These are phyloP conservation scores for Apiospora phragmitis DNA, from an alignment of 2,329 filamentous ascomycete species.

Conservation along the genomic window DNA sequence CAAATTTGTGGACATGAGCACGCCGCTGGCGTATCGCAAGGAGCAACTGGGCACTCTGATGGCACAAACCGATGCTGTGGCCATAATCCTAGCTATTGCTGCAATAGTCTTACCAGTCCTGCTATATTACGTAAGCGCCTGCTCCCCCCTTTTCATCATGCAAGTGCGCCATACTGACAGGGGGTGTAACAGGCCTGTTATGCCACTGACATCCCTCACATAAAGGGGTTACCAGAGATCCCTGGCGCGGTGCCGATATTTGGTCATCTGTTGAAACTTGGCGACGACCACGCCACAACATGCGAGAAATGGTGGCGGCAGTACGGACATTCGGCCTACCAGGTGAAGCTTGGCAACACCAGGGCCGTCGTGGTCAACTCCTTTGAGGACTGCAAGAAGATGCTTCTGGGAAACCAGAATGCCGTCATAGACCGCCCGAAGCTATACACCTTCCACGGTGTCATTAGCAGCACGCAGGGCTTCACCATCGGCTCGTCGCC, in stretches of 20 bases:
- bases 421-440: constrained; percentile 51
- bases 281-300: constrained; percentile 52
- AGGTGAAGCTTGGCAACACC: constrained; percentile 54
- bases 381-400: constrained; percentile 51
- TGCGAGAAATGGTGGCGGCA: constrained; percentile 52
- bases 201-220: constrained; percentile 48
- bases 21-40: neutral
- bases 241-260: constrained; percentile 50
- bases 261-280: constrained; percentile 51
- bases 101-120: neutral
- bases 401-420: constrained; percentile 49
- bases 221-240: constrained; percentile 49
- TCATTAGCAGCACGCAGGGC: constrained; percentile 52
- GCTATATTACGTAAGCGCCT: neutral
- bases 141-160: neutral
- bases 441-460: constrained; percentile 54
- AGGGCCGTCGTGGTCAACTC: constrained; percentile 53
- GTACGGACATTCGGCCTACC: constrained; percentile 48
- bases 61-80: neutral
- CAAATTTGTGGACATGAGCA: neutral
- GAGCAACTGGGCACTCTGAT: neutral
- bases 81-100: neutral
- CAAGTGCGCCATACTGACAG: neutral
- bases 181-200: constrained; percentile 26
- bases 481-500: constrained; percentile 56